phyloP scores from a whole-genome alignment of 306 rosid genomes.

The Styphnolobium japonicum region DNA sequence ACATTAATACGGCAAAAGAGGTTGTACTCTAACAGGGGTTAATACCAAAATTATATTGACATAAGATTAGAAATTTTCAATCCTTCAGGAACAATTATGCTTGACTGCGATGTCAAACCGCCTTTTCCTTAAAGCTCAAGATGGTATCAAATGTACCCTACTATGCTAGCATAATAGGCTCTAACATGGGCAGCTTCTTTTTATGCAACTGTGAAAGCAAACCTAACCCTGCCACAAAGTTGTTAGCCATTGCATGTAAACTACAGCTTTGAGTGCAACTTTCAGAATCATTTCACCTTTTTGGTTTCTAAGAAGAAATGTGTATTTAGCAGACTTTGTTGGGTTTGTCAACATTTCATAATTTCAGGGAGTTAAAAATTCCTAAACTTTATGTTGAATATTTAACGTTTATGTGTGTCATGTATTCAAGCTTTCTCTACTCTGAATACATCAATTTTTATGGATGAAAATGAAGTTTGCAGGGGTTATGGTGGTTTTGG shows the following conservation, averaged over 20 bases:
- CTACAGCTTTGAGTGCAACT: background rate
- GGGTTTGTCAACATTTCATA: background rate
- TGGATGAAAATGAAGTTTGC: conserved; percentile 60
- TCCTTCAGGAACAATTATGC: background rate
- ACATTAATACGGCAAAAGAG: background rate
- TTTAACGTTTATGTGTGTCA: background rate
- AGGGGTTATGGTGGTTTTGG: conserved; percentile 99
- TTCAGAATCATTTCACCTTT: background rate
- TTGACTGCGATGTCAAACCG: background rate
- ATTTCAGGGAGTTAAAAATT: background rate
- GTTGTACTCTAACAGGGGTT: background rate
- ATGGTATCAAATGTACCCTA: background rate
- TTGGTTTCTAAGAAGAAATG: background rate
- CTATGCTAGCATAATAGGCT: background rate
- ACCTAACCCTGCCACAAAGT: background rate
- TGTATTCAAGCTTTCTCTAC: conserved; percentile 18
- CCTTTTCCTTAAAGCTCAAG: background rate
- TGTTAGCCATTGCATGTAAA: background rate
- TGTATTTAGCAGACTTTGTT: background rate
- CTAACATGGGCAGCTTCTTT: background rate
- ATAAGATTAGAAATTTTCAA: background rate
- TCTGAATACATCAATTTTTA: conserved; percentile 34
- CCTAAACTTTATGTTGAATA: background rate
- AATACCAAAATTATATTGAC: background rate
- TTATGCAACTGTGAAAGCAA: background rate